Base-by-base conservation (phyloP, 2,329 filamentous ascomycete species). In the Colletotrichum incanum region DNA sequence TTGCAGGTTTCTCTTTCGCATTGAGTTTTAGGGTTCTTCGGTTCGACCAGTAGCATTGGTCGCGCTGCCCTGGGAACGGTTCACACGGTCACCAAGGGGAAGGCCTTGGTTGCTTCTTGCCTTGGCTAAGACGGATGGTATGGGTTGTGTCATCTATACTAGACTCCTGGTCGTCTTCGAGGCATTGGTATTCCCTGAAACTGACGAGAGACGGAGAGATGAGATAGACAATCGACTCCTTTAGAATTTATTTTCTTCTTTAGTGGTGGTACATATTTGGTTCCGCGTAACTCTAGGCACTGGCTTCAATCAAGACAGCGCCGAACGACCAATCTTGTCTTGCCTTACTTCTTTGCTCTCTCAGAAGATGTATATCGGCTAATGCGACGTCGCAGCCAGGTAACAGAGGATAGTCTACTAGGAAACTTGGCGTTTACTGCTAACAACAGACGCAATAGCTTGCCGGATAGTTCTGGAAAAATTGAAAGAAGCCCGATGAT, bases 181-280 rank as follows among this genome's bases (percentile, higher is more conserved):
- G 52, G 60, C 45, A 43, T 60, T 65, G 54, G 47, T 43, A 41
- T 9, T 9, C 5, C n/a, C n/a, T 63, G 20, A 41, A 20, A 16
- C 60, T 28, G 14, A n/a, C 6, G 31, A 64, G 39, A 37, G 49
- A 68, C 26, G 56, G 50, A 8, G 11, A 31, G 18, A n/a, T 49
- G 23, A 67, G 58, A 58, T 68, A 69, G 69, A 64, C 55, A 69
- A 59, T 47, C 20, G 58, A 52, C 52, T 31, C 18, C 37, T 47
- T 31, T 60, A 64, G 28, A 64, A 59, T 56, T 39, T 59, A 20
- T 6, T 52, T 63, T 39, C 8, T 1, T 52, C 5, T 11, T n/a
- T 6, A 3, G 5, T 18, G 28, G 14, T 20, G 60, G 20, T 37
- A 39, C 14, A 20, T 28, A 3, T 2, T 1, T 41, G 6, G 12